Conservation (phyloP, 2,329 filamentous ascomycete species). For the Pseudogymnoascus sp. region DNA sequence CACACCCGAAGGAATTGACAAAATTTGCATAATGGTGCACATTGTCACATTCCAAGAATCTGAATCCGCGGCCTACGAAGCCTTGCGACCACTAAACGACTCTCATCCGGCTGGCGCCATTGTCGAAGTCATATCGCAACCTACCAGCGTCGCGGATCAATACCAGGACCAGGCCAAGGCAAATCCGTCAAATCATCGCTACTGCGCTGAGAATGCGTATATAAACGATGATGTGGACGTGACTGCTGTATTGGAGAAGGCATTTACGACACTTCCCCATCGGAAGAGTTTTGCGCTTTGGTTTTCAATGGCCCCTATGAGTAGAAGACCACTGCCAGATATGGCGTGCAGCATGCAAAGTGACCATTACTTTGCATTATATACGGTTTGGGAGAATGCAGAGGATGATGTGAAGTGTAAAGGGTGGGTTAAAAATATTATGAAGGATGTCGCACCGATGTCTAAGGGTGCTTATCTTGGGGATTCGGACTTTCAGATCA, state of each 20-base stretch:
- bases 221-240: constrained; percentile 41
- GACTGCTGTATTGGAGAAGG: constrained; percentile 35
- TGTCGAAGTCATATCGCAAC: constrained; percentile 32
- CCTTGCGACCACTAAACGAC: constrained; percentile 33
- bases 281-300: constrained; percentile 41
- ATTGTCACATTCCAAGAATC: constrained; percentile 37
- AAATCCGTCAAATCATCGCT: constrained; percentile 44
- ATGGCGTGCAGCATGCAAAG: constrained; percentile 50
- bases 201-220: constrained; percentile 45
- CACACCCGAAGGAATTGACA: constrained; percentile 24
- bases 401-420: constrained; percentile 38
- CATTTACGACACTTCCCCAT: constrained; percentile 41
- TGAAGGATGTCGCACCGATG: constrained; percentile 34
- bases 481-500: constrained; percentile 45
- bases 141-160: constrained; percentile 35
- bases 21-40: constrained; percentile 30
- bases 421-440: constrained; percentile 38
- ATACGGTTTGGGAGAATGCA: constrained; percentile 42
- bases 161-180: constrained; percentile 38
- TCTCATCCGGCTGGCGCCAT: constrained; percentile 33
- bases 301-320: constrained; percentile 44
- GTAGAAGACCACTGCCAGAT: constrained; percentile 34
- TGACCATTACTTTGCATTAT: constrained; percentile 50
- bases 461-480: constrained; percentile 46
- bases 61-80: constrained; percentile 29